Conservation (phyloP, 441 rosid genomes). For the Gossypium armourianum region DNA sequence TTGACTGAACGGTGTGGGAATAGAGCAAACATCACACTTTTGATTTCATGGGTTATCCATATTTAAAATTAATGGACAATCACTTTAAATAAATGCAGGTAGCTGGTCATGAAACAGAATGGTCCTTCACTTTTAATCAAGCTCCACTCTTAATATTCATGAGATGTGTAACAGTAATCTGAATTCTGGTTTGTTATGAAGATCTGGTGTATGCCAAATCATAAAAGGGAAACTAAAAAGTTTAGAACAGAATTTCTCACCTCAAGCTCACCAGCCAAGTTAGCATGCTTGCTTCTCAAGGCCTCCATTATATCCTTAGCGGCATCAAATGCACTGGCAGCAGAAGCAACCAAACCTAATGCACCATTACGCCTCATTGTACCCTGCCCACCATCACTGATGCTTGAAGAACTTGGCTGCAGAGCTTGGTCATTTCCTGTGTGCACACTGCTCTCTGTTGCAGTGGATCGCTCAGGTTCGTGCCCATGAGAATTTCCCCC, state of each 20-base stretch:
- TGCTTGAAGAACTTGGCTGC: constrained; percentile 55
- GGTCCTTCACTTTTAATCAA: neutral
- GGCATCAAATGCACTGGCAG: constrained; percentile 82
- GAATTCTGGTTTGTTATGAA: neutral
- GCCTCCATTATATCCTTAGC: constrained; percentile 98
- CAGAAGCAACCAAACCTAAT: constrained; percentile 55
- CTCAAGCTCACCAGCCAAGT: constrained; percentile 95
- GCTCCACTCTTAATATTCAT: constrained; percentile 1
- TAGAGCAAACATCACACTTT: neutral
- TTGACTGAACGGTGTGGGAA: neutral
- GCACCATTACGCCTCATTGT: constrained; percentile 55
- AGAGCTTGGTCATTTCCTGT: constrained; percentile 58
- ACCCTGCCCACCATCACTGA: constrained; percentile 52
- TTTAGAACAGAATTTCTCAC: constrained; percentile 31
- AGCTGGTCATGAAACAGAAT: constrained; percentile 3
- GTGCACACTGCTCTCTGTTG: constrained; percentile 42
- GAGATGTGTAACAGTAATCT: neutral
- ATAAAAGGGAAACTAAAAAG: neutral
- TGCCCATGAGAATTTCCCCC: constrained; percentile 63
- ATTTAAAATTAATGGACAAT: neutral
- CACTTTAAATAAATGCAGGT: neutral
- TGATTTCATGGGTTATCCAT: neutral
- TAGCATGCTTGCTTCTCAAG: constrained; percentile 84
- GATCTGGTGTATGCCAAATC: neutral
- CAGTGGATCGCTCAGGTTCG: constrained; percentile 60